A percentile compares a stretch with the other conserved stretches of the same genome.
These are phyloP conservation scores for Sarcodon sp. DNA, from an alignment of 768 basidiomycete species.

Conservation along the genomic window DNA sequence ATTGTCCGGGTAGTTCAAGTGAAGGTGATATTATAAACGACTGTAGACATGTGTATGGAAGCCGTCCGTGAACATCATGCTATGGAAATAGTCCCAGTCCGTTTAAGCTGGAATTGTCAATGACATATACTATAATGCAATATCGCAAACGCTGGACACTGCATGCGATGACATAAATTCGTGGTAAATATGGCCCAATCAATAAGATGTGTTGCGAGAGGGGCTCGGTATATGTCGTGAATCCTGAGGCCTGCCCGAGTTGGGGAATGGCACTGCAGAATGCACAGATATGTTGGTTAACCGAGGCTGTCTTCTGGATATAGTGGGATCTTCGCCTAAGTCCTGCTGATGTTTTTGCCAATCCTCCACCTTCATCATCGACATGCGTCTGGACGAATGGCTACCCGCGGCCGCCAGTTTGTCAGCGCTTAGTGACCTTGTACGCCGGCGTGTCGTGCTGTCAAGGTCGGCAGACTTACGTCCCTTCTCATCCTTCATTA, in stretches of 20 bases:
- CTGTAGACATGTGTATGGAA: too few relatives aligned
- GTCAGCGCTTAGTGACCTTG: slow-evolving; percentile 48
- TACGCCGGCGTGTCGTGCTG: not conserved
- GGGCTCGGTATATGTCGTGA: slow-evolving; percentile 17
- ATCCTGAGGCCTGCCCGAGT: slow-evolving; percentile 17
- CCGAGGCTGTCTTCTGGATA: too few relatives aligned
- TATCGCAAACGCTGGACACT: not conserved
- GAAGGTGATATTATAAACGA: too few relatives aligned
- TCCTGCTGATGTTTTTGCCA: slow-evolving; percentile 69
- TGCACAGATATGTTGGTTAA: not conserved
- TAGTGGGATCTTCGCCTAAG: not conserved
- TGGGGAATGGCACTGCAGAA: slow-evolving; percentile 48
- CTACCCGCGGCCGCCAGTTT: slow-evolving; percentile 32
- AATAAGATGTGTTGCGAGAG: slow-evolving; percentile 27
- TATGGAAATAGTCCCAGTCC: too few relatives aligned
- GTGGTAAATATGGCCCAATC: slow-evolving; percentile 6
- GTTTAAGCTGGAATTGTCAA: too few relatives aligned
- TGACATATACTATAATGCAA: not conserved
- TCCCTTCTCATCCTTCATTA: slow-evolving; percentile 29
- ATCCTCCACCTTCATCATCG: slow-evolving; percentile 73
- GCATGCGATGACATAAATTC: not conserved
- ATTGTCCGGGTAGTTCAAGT: too few relatives aligned
- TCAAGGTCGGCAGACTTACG: slow-evolving; percentile 5
- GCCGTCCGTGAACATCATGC: too few relatives aligned
- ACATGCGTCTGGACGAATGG: slow-evolving; percentile 43